Percentiles rank a stretch among this genome's conserved stretches.
Conservation (phyloP, 1,284 basidiomycete species). For the Austroboletus niveus region DNA sequence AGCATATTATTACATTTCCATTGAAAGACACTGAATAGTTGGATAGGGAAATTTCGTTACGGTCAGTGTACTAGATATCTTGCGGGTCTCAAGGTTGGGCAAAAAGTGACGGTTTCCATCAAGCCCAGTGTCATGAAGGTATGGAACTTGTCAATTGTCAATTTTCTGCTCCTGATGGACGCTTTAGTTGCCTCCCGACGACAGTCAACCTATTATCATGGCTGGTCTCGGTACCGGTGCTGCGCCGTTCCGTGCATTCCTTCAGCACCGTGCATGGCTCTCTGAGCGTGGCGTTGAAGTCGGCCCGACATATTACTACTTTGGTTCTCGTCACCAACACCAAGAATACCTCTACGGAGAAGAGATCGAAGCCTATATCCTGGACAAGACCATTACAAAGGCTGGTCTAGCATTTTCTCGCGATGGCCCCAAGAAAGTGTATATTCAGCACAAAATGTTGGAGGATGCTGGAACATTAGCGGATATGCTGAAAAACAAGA, state of each 20-base stretch:
- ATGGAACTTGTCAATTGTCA: slow-evolving; percentile 3
- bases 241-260: slow-evolving; percentile 97
- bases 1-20: slow-evolving; percentile 25
- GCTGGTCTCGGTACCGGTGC: slow-evolving; percentile 97
- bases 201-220: slow-evolving; percentile 94
- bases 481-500: slow-evolving; percentile 65
- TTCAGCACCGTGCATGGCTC: slow-evolving; percentile 91
- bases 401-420: slow-evolving; percentile 97
- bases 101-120: slow-evolving; percentile 95
- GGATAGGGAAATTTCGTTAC: slow-evolving; percentile 70
- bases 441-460: slow-evolving; percentile 98
- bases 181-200: slow-evolving; percentile 74
- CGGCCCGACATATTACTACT: slow-evolving; percentile 96
- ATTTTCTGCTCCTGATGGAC: slow-evolving; percentile 1
- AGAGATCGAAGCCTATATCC: slow-evolving; percentile 82
- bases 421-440: slow-evolving; percentile 89
- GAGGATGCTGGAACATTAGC: slow-evolving; percentile 82
- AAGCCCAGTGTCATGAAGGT: slow-evolving; percentile 99
- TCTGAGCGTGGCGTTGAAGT: slow-evolving; percentile 74
- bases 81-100: slow-evolving; percentile 77
- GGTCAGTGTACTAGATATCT: slow-evolving; percentile 98
- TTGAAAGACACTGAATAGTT: slow-evolving; percentile 6
- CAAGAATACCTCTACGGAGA: slow-evolving; percentile 97
- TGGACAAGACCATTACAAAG: slow-evolving; percentile 81
- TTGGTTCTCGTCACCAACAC: slow-evolving; percentile 93